These are phyloP conservation scores for Nepenthes mirabilis DNA, from an alignment of 148 eudicot species.

Conservation along the genomic window DNA sequence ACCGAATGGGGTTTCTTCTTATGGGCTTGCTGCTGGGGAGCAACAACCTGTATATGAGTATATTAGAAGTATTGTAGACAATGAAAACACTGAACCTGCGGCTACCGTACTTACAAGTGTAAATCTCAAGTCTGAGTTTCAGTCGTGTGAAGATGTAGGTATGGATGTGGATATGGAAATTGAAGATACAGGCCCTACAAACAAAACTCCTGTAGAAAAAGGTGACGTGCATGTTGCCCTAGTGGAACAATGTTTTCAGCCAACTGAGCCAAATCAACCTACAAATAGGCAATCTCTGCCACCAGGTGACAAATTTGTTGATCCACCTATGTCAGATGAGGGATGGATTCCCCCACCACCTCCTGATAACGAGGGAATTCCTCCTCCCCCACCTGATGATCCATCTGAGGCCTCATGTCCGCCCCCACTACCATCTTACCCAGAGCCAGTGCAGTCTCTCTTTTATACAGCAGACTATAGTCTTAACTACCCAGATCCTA, in stretches of 20 bases:
- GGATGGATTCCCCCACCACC: conserved; percentile 95
- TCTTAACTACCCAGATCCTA: conserved; percentile 28
- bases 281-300: conserved; percentile 12
- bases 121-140: conserved; percentile 17
- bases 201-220: conserved; percentile 6
- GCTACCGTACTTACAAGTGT: conserved; percentile 14
- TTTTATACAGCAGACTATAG: conserved; percentile 41
- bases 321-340: conserved; percentile 75
- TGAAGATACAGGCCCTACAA: conserved; percentile 33
- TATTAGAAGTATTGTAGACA: conserved; percentile 8
- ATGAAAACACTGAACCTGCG: conserved; percentile 19
- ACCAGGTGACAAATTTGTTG: conserved; percentile 19
- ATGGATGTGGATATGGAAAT: conserved; percentile 99
- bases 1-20: conserved; percentile 11
- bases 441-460: conserved; percentile 28
- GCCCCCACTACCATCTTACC: conserved; percentile 33
- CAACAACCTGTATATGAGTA: conserved; percentile 10
- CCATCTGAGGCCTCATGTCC: conserved; percentile 45
- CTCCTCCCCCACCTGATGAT: conserved; percentile 95
- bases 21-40: conserved; percentile 6
- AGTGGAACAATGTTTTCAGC: conserved; percentile 11
- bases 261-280: conserved; percentile 16
- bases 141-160: conserved; percentile 50
- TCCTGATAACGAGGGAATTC: conserved; percentile 75
- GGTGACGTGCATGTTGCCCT: conserved; percentile 3